Conservation (phyloP, 2,329 filamentous ascomycete genomes). For the Trichoderma cornu-damae region DNA sequence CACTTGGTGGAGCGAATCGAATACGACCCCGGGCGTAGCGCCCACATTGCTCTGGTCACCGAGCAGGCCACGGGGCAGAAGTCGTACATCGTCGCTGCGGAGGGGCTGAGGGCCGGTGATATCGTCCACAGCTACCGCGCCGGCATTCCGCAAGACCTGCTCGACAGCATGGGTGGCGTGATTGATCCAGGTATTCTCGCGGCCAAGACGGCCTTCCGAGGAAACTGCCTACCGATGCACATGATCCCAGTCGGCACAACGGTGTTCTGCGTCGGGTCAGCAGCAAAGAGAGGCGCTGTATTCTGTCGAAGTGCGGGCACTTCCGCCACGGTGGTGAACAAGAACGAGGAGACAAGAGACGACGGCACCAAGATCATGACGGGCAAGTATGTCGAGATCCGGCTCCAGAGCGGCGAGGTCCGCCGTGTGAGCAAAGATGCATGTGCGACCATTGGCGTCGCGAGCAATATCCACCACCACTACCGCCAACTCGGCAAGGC, state of each 20-base stretch:
- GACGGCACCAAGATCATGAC: conserved; percentile 58
- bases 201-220: conserved; percentile 86
- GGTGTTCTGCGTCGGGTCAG: conserved; percentile 82
- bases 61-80: conserved; percentile 68
- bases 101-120: conserved; percentile 89
- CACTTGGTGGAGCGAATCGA: conserved; percentile 92
- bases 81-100: conserved; percentile 91
- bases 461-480: conserved; percentile 89
- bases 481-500: conserved; percentile 92
- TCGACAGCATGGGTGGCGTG: conserved; percentile 86
- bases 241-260: conserved; percentile 95
- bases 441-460: conserved; percentile 88
- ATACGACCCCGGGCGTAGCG: conserved; percentile 88
- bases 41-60: conserved; percentile 84
- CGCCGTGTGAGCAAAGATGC: conserved; percentile 86
- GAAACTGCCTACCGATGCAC: conserved; percentile 91
- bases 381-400: conserved; percentile 74
- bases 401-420: conserved; percentile 88
- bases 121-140: conserved; percentile 85
- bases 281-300: conserved; percentile 68
- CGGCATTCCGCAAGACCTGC: conserved; percentile 80
- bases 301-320: conserved; percentile 95
- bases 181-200: conserved; percentile 95
- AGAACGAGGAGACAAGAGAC: conserved; percentile 68
- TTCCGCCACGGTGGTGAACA: conserved; percentile 80